Evolutionary conservation across 1,139 yeast genomes (phyloP), one percentile per base, ranked within the genome.

Genomic region (Candida neerlandica): DNA sequence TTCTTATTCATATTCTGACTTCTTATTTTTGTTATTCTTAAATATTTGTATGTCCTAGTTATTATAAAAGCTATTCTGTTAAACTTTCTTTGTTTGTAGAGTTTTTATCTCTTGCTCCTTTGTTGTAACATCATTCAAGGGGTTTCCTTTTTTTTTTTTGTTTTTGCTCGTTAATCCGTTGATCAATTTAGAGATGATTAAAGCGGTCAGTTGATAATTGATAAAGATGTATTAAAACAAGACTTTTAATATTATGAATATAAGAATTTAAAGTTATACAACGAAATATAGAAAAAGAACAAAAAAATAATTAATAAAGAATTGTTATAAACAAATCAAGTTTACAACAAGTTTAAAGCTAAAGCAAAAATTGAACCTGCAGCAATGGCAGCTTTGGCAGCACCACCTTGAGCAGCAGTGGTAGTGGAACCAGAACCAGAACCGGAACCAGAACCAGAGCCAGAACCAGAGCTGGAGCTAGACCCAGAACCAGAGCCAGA

Each of bases 401-500:
- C 29, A 29, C 26, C 44, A 32, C 38, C 44, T 10, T 34, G n/a
- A 29, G 29, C 18, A 30, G 38, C 16, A 41, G 26, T 30, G 9
- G 37, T 15, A 12, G 29, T 10, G 32, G 44, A 32, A n/a, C 38
- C 38, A 10, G 37, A 18, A n/a, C 44, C 44, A 19, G 41, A 38
- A 21, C 41, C 37, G 11, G 49, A 43, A 15, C 42, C 37, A 14
- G 49, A 46, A 34, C 34, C 42, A 5, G 51, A 39, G 26, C 43
- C 32, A 33, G 54, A 44, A n/a, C 39, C 48, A 11, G 48, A 30
- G 30, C n/a, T n/a, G n/a, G n/a, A n/a, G n/a, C n/a, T 14, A 26
- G 46, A 35, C 12, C 50, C 43, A 29, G 53, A 49, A 41, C 18
- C 41, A 10, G 54, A 39, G 26, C 35, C 42, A 29, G 51, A 29